Evolutionary conservation across 129 eudicot species (phyloP).

Genomic region (Flaveria linearis): DNA sequence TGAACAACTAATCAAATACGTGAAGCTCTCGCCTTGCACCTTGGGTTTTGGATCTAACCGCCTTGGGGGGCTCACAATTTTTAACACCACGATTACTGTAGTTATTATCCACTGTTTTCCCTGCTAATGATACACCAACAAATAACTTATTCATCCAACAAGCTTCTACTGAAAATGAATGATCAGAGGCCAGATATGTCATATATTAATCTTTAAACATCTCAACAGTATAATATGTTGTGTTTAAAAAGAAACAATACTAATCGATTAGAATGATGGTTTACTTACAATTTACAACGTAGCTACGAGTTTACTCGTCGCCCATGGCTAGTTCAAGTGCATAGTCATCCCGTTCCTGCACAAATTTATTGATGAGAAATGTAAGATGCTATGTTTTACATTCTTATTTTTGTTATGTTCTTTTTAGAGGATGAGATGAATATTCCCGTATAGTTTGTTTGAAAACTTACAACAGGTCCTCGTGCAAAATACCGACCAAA

Average conservation of each 20-base stretch:
- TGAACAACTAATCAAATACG: no score
- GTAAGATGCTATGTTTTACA: constrained; percentile 19
- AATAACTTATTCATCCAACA: constrained; percentile 4
- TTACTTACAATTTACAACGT: constrained; percentile 29
- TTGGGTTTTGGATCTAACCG: no score
- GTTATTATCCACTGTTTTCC: neutral
- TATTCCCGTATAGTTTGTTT: neutral
- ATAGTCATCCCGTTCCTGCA: constrained; percentile 98
- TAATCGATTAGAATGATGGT: constrained; percentile 7
- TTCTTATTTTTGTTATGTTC: neutral
- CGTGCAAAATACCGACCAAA: constrained; percentile 98
- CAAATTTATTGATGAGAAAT: neutral
- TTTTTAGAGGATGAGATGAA: neutral
- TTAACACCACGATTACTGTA: neutral
- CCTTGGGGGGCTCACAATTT: no score
- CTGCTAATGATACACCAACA: constrained; percentile 1
- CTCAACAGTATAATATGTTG: constrained; percentile 2
- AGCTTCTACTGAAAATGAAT: constrained; percentile 14
- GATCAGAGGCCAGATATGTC: constrained; percentile 19
- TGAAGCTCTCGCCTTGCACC: no score
- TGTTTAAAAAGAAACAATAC: neutral
- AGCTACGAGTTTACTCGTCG: constrained; percentile 59
- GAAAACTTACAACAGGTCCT: constrained; percentile 85
- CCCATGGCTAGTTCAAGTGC: constrained; percentile 97
- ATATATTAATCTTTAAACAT: constrained; percentile 18